phyloP scores from a whole-genome alignment of 1,284 basidiomycete species.

The Xerocomus minutiporus region DNA sequence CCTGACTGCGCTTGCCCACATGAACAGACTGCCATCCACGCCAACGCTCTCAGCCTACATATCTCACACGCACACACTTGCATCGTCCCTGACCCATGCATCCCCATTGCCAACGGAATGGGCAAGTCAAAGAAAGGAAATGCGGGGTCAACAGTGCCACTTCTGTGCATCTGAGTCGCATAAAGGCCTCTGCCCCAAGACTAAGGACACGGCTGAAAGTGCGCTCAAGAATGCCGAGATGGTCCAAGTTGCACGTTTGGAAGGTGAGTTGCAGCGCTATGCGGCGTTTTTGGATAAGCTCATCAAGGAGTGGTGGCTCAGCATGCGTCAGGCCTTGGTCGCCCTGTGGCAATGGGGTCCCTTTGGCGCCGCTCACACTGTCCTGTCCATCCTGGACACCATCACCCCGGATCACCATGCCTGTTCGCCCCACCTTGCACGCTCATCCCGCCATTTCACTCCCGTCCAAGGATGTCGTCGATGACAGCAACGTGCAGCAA shows the following conservation, averaged over 20 bases:
- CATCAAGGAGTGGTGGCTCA: slow-evolving; percentile 56
- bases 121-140: slow-evolving; percentile 42
- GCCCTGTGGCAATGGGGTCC: slow-evolving; percentile 55
- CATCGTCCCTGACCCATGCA: slow-evolving; percentile 81
- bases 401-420: too few species aligned
- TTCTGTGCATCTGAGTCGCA: slow-evolving; percentile 53
- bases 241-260: slow-evolving; percentile 49
- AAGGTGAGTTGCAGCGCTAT: slow-evolving; percentile 50
- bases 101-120: slow-evolving; percentile 51
- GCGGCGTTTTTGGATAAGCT: slow-evolving; percentile 55
- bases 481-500: too few species aligned
- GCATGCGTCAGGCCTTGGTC: slow-evolving; percentile 31
- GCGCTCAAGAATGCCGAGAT: slow-evolving; percentile 43
- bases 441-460: too few species aligned
- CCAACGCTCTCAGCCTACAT: slow-evolving; percentile 54
- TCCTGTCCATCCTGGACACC: slow-evolving; percentile 30
- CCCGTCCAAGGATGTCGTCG: too few species aligned
- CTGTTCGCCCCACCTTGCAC: too few species aligned
- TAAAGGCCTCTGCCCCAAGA: slow-evolving; percentile 45
- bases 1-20: slow-evolving; percentile 68
- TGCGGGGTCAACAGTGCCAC: slow-evolving; percentile 38
- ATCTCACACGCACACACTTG: slow-evolving; percentile 60
- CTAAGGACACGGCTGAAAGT: slow-evolving; percentile 30
- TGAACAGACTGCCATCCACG: slow-evolving; percentile 53
- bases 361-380: slow-evolving; percentile 52